These are phyloP conservation scores for Lyophyllum decastes DNA, from an alignment of 768 basidiomycete species.

Conservation along the genomic window DNA sequence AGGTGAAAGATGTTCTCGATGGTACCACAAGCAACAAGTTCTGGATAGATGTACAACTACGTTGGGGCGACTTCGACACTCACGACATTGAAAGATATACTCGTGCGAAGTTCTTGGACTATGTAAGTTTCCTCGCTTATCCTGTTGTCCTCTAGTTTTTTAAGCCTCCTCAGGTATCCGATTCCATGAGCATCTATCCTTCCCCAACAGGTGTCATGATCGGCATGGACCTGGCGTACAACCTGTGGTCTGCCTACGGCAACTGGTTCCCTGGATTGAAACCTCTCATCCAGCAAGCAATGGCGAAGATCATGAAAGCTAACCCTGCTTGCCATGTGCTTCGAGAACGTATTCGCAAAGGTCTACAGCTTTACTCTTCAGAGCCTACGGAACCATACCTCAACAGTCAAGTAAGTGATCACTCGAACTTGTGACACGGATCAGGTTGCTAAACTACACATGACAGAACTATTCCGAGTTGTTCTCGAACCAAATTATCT, in stretches of 20 bases:
- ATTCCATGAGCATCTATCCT: slow-evolving; percentile 99
- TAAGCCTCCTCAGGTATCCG: slow-evolving; percentile 62
- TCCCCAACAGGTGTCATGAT: slow-evolving; percentile 99
- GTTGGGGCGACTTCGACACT: slow-evolving; percentile 98
- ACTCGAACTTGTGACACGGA: not conserved
- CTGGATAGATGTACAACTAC: slow-evolving; percentile 95
- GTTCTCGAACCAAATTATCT: slow-evolving; percentile 98
- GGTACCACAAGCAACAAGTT: slow-evolving; percentile 99
- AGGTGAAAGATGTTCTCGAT: slow-evolving; percentile 89
- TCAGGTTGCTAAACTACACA: not conserved
- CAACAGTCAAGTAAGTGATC: slow-evolving; percentile 75
- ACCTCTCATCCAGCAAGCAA: slow-evolving; percentile 95
- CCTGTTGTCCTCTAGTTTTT: not conserved
- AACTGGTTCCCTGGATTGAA: slow-evolving; percentile 99
- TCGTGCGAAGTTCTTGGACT: slow-evolving; percentile 98
- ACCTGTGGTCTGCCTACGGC: slow-evolving; percentile 97
- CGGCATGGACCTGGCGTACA: slow-evolving; percentile 98
- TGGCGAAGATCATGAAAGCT: slow-evolving; percentile 99
- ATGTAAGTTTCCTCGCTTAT: slow-evolving; percentile 48
- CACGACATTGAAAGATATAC: slow-evolving; percentile 99
- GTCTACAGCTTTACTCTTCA: slow-evolving; percentile 96
- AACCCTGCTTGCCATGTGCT: slow-evolving; percentile 97
- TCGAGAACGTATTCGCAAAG: slow-evolving; percentile 98
- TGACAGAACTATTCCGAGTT: slow-evolving; percentile 85
- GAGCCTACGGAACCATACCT: slow-evolving; percentile 99